A percentile compares a stretch with the other conserved stretches of the same genome.
These are phyloP conservation scores for Fusarium penzigii DNA, from an alignment of 2,329 filamentous ascomycete species.

Conservation along the genomic window DNA sequence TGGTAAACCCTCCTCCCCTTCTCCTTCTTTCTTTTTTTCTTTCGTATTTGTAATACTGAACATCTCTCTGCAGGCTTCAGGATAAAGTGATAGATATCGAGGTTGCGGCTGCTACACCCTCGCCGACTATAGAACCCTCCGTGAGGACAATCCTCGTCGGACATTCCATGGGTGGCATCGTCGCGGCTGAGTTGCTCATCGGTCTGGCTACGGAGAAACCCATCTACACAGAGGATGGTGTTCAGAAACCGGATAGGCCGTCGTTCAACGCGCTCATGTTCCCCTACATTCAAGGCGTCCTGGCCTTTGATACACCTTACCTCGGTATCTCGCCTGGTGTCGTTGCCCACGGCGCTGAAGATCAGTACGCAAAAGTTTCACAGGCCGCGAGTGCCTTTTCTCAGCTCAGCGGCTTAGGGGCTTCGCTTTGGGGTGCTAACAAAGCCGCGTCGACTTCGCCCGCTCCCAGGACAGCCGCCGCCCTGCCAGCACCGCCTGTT, in stretches of 20 bases:
- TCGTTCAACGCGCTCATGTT: slow-evolving; percentile 75
- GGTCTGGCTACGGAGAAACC: slow-evolving; percentile 62
- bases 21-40: not conserved
- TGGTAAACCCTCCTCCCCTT: slow-evolving; percentile 52
- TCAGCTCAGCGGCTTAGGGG: slow-evolving; percentile 64
- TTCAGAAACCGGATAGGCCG: slow-evolving; percentile 36
- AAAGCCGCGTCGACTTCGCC: slow-evolving; percentile 32
- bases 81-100: slow-evolving; percentile 95
- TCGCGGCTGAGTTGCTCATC: slow-evolving; percentile 85
- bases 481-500: slow-evolving; percentile 34
- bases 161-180: slow-evolving; percentile 92
- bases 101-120: slow-evolving; percentile 76
- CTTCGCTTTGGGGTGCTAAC: slow-evolving; percentile 63
- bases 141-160: slow-evolving; percentile 81
- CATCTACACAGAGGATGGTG: slow-evolving; percentile 49
- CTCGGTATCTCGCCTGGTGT: slow-evolving; percentile 79
- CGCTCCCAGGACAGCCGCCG: slow-evolving; percentile 23
- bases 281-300: slow-evolving; percentile 84
- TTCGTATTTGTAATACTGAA: not conserved
- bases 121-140: slow-evolving; percentile 82
- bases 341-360: slow-evolving; percentile 84
- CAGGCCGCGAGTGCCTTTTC: slow-evolving; percentile 69
- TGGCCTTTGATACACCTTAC: slow-evolving; percentile 94
- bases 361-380: slow-evolving; percentile 73
- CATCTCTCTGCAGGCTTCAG: slow-evolving; percentile 62